Conservation (phyloP, 2,329 filamentous ascomycete genomes). For the Chrysoporthe deuterocubensis region DNA sequence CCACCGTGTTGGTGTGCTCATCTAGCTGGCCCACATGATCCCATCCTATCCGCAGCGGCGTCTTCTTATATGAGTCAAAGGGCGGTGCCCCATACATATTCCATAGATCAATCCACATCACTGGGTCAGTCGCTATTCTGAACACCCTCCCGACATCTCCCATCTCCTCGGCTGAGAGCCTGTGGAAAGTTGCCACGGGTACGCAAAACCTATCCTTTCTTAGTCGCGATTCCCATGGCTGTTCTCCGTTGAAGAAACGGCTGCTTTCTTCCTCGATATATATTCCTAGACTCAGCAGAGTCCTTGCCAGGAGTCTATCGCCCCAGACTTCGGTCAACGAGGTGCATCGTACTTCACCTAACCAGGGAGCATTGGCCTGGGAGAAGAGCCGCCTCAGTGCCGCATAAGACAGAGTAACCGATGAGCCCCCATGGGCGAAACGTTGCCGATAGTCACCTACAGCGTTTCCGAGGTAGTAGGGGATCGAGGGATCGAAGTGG, state of each 20-base stretch:
- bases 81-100: slow-evolving; percentile 49
- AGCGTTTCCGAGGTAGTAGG: slow-evolving; percentile 59
- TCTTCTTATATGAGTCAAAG: slow-evolving; percentile 41
- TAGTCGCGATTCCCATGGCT: slow-evolving; percentile 53
- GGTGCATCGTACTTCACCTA: slow-evolving; percentile 49
- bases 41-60: slow-evolving; percentile 43
- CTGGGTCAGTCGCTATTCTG: slow-evolving; percentile 40
- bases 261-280: slow-evolving; percentile 59
- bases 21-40: slow-evolving; percentile 56
- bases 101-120: slow-evolving; percentile 57
- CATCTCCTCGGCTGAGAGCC: slow-evolving; percentile 52
- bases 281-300: slow-evolving; percentile 55
- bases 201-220: slow-evolving; percentile 55
- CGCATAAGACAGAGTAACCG: slow-evolving; percentile 55
- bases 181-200: slow-evolving; percentile 59
- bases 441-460: slow-evolving; percentile 59
- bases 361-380: slow-evolving; percentile 42
- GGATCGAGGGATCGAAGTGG: slow-evolving; percentile 50
- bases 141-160: slow-evolving; percentile 47
- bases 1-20: slow-evolving; percentile 45
- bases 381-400: slow-evolving; percentile 51
- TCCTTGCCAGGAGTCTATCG: slow-evolving; percentile 58
- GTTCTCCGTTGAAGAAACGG: slow-evolving; percentile 60
- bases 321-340: slow-evolving; percentile 58
- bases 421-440: slow-evolving; percentile 62